phyloP scores from a whole-genome alignment of 352 stramenopile genomes.

The Phytophthora podocarpi region DNA sequence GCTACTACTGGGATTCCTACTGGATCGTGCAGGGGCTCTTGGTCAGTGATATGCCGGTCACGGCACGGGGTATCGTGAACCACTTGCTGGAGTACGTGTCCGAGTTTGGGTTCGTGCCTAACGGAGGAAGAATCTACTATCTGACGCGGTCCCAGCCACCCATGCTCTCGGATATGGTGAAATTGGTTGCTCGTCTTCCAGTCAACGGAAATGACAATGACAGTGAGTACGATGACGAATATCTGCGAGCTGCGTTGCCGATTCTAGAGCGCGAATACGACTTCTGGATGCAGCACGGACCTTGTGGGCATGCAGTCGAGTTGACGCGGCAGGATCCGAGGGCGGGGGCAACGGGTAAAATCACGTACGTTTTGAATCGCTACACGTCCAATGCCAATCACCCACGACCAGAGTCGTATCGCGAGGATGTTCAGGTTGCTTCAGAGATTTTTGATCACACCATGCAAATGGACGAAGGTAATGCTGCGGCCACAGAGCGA shows the following conservation, averaged over 20 bases:
- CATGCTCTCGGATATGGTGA: conserved; percentile 90
- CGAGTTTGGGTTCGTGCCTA: conserved; percentile 90
- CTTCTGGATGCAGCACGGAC: conserved; percentile 86
- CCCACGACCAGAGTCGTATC: conserved; percentile 88
- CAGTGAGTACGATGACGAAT: conserved; percentile 57
- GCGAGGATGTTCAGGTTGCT: conserved; percentile 78
- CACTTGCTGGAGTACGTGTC: conserved; percentile 89
- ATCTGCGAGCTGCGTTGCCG: conserved; percentile 55
- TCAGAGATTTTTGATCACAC: conserved; percentile 64
- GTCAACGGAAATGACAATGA: conserved; percentile 39
- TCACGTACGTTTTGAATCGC: conserved; percentile 69
- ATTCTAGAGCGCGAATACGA: conserved; percentile 82
- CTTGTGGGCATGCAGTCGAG: conserved; percentile 63
- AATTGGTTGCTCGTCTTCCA: conserved; percentile 48
- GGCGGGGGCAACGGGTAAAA: background rate
- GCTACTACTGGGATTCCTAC: conserved; percentile 94
- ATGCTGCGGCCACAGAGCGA: conserved; percentile 40
- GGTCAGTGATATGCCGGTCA: conserved; percentile 80
- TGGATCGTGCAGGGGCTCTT: conserved; percentile 92
- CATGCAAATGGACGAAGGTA: conserved; percentile 31
- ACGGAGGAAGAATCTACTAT: conserved; percentile 92
- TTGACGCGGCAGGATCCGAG: conserved; percentile 37
- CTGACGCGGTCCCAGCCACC: conserved; percentile 89
- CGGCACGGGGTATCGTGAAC: conserved; percentile 78
- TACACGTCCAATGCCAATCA: conserved; percentile 78